These are phyloP conservation scores for Silybum marianum DNA, from an alignment of 129 eudicot species.

Conservation along the genomic window DNA sequence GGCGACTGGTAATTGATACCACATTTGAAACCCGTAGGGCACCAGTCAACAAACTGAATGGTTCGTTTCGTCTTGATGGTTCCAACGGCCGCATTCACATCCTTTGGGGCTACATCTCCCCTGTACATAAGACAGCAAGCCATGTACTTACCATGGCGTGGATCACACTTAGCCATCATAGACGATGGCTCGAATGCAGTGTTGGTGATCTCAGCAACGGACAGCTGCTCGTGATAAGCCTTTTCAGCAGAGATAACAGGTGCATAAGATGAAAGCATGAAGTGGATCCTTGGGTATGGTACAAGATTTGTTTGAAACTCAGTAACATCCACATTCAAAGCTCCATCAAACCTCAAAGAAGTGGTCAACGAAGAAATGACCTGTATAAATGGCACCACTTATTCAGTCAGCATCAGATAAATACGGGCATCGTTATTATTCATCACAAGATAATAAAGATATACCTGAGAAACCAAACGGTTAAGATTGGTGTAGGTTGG, in stretches of 20 bases:
- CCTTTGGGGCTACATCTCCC: slow-evolving; percentile 42
- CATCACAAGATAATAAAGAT: not conserved
- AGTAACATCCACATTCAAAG: slow-evolving; percentile 37
- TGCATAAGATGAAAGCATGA: slow-evolving; percentile 58
- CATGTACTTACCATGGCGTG: slow-evolving; percentile 40
- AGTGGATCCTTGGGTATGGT: slow-evolving; percentile 58
- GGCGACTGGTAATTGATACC: slow-evolving; percentile 47
- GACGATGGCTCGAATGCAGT: slow-evolving; percentile 42
- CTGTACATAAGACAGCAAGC: slow-evolving; percentile 43
- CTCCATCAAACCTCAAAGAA: slow-evolving; percentile 38
- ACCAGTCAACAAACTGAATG: slow-evolving; percentile 41
- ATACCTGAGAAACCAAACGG: slow-evolving; percentile 44
- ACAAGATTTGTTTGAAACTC: slow-evolving; percentile 36
- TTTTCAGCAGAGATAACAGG: slow-evolving; percentile 59
- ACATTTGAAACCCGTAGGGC: slow-evolving; percentile 42
- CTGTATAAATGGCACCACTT: slow-evolving; percentile 7
- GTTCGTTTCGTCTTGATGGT: slow-evolving; percentile 44
- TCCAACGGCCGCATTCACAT: slow-evolving; percentile 39
- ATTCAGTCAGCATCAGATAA: too few relatives aligned
- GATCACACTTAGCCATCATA: slow-evolving; percentile 47
- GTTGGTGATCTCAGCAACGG: slow-evolving; percentile 60
- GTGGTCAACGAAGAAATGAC: slow-evolving; percentile 44
- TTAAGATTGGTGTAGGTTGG: slow-evolving; percentile 47
- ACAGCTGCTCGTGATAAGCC: slow-evolving; percentile 55
- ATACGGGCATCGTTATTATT: too few relatives aligned